Conservation (phyloP, 2,329 filamentous ascomycete species). For the Cordyceps cateniannulata region DNA sequence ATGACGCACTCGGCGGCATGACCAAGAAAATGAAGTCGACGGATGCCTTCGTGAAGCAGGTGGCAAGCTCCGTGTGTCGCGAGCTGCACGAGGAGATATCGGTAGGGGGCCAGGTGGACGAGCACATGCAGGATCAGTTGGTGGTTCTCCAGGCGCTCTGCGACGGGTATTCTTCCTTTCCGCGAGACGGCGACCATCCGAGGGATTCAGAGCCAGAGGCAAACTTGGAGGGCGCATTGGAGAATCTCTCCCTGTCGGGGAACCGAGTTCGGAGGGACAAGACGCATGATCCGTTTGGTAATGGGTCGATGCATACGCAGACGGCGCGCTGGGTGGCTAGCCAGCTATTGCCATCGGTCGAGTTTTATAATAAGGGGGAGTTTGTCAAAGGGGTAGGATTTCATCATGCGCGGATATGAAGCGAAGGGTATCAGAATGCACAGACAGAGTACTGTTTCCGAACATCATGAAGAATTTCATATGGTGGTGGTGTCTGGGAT, state of each 20-base stretch:
- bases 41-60: conserved; percentile 28
- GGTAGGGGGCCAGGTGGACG: conserved; percentile 43
- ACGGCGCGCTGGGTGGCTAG: conserved; percentile 56
- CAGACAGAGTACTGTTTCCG: not conserved
- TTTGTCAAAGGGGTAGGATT: conserved; percentile 42
- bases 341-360: conserved; percentile 40
- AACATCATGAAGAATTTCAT: too few species aligned
- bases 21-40: conserved; percentile 33
- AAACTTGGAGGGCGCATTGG: conserved; percentile 22
- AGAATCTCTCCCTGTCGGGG: conserved; percentile 22
- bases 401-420: conserved; percentile 7
- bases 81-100: conserved; percentile 40
- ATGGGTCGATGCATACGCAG: conserved; percentile 48
- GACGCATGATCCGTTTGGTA: conserved; percentile 44
- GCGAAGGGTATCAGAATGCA: not conserved
- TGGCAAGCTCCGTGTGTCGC: conserved; percentile 39
- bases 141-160: conserved; percentile 54
- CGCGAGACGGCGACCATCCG: conserved; percentile 19
- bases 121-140: conserved; percentile 55
- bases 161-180: conserved; percentile 43
- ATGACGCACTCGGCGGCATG: conserved; percentile 36
- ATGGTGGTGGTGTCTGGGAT: too few species aligned
- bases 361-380: conserved; percentile 46
- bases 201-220: conserved; percentile 13
- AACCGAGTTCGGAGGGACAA: conserved; percentile 36